phyloP scores from a whole-genome alignment of 352 stramenopile genomes.

The Phytophthora cryptogea region DNA sequence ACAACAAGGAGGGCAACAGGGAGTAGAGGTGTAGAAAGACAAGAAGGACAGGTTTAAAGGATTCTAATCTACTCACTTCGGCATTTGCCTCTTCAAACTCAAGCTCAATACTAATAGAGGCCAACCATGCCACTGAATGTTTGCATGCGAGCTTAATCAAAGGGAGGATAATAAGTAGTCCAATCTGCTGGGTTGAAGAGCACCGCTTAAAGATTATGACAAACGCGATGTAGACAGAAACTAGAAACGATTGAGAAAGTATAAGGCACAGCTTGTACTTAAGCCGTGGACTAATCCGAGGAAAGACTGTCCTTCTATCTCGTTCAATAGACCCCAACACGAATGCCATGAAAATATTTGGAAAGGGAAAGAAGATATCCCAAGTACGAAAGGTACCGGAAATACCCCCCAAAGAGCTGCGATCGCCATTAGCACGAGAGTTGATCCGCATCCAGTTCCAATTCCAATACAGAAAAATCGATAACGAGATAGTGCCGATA shows the following conservation, averaged over 20 bases:
- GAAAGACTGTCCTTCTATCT: not conserved
- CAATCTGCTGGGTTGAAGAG: constrained; percentile 4
- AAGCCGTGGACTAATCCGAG: constrained; percentile 2
- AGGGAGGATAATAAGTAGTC: constrained; percentile 1
- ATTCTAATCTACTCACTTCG: no score
- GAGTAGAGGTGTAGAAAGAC: no score
- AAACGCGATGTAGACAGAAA: constrained; percentile 5
- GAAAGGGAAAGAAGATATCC: not conserved
- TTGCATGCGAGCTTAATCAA: constrained; percentile 9
- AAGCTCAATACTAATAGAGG: no score
- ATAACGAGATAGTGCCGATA: constrained; percentile 1
- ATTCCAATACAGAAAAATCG: not conserved
- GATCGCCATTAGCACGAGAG: not conserved
- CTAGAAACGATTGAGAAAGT: not conserved
- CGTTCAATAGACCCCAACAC: constrained; percentile 3
- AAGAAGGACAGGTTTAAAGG: no score
- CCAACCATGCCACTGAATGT: constrained; percentile 4
- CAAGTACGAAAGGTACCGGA: constrained; percentile 13
- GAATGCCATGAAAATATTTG: constrained; percentile 1
- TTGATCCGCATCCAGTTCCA: constrained; percentile 3
- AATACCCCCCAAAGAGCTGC: constrained; percentile 6
- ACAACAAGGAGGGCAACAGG: no score
- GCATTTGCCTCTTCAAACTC: no score
- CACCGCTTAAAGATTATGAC: constrained; percentile 1
- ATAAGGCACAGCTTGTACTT: constrained; percentile 8